phyloP scores from a whole-genome alignment of 257 asterid species.

The Schizonepeta tenuifolia region DNA sequence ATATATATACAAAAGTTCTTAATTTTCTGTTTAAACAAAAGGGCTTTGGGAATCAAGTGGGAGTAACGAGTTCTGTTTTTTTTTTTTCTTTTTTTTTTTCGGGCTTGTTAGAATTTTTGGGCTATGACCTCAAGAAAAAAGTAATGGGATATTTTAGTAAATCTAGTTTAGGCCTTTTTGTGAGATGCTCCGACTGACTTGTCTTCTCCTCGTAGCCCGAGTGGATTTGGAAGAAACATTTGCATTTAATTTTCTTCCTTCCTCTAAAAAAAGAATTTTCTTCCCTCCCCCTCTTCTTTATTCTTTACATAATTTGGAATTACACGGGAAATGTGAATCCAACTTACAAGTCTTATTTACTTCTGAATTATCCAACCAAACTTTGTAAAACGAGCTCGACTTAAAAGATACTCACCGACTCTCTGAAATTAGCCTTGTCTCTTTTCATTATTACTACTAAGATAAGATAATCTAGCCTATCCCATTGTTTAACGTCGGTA shows the following conservation, averaged over 20 bases:
- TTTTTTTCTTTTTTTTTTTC: neutral
- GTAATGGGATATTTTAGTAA: no score
- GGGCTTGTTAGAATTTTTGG: neutral
- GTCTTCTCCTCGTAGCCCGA: neutral
- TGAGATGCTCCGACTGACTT: neutral
- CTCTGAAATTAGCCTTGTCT: neutral
- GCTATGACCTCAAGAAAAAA: neutral
- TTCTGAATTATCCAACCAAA: neutral
- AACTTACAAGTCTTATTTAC: neutral
- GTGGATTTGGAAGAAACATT: neutral
- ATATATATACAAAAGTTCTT: no score
- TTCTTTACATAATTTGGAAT: neutral
- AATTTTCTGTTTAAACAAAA: no score
- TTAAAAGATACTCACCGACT: neutral
- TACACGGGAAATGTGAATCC: neutral
- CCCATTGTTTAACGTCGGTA: neutral
- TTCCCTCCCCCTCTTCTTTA: no score
- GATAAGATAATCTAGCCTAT: neutral
- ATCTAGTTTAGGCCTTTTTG: neutral
- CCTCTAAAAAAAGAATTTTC: no score
- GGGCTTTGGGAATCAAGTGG: no score
- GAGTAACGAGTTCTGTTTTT: neutral
- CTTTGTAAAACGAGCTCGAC: neutral
- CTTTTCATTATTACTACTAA: neutral
- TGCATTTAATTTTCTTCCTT: neutral